Percentiles rank a stretch among this genome's conserved stretches.
These are phyloP conservation scores for Barbatosphaeria neglecta DNA, from an alignment of 495 filamentous ascomycete species.

Conservation along the genomic window DNA sequence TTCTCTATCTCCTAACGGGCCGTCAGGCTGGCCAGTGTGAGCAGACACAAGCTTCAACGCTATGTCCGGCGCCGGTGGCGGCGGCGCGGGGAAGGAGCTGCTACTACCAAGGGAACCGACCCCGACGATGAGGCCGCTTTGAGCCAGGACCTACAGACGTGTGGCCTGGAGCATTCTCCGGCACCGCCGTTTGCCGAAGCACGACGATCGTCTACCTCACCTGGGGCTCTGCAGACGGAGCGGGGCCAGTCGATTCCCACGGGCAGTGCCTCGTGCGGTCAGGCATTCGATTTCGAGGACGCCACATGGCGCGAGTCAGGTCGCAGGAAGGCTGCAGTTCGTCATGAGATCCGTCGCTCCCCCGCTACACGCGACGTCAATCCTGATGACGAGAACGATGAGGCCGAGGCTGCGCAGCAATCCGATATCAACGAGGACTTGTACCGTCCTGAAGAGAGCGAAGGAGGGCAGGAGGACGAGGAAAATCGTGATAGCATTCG, in stretches of 20 bases:
- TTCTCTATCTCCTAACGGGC: slow-evolving; percentile 5
- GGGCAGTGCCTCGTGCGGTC: neutral
- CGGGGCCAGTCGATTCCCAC: neutral
- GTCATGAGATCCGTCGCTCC: no score
- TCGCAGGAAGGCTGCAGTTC: no score
- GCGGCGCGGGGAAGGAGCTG: slow-evolving; percentile 3
- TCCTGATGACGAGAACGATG: no score
- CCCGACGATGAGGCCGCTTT: slow-evolving; percentile 1
- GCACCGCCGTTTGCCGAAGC: neutral
- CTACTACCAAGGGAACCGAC: slow-evolving; percentile 7
- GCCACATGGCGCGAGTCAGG: neutral
- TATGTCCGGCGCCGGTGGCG: neutral
- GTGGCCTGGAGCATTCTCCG: neutral
- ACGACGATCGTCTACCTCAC: neutral
- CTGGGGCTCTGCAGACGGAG: neutral
- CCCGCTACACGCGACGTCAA: no score
- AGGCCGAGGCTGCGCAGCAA: no score
- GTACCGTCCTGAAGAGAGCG: no score
- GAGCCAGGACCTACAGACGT: neutral
- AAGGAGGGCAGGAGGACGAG: no score
- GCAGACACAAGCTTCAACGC: slow-evolving; percentile 11
- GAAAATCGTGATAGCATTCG: no score
- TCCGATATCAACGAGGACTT: no score
- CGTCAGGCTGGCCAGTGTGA: slow-evolving; percentile 6
- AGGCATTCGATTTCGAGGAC: neutral